Evolutionary conservation across 1,284 basidiomycete species (phyloP), one percentile per base, ranked within the genome.

Genomic region (Nidula niveotomentosa): DNA sequence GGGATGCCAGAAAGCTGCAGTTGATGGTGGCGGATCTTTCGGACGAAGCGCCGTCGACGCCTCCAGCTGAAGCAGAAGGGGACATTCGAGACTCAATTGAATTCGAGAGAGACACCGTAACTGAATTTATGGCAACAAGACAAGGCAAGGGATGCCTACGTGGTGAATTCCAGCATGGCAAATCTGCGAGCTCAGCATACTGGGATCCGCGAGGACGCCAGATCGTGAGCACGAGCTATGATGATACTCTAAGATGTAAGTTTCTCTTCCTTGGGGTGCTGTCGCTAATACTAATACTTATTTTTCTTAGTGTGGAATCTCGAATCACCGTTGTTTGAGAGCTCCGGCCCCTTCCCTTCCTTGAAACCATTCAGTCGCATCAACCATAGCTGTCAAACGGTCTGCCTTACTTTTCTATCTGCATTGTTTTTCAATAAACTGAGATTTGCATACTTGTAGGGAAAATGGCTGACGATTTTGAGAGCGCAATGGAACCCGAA

Each of bases 151-250:
- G 79, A 0, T 71, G 73, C 35, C 69, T 89, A 41, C 82, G 88
- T 7, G 85, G 76, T 1, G 81, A 86, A 62, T 88, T 81, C 77
- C 66, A 67, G 9, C 91, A 93, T 63, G 78, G 81, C 52, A 89
- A 90, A 66, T 88, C 88, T 15, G 88, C 85, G 44, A 91, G 86
- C 59, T 85, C 91, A 8, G 91, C 88, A 0, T 92, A 86, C 60
- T 93, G 90, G 90, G 90, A 92, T 65, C 81, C 89, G 6, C 75
- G 85, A 54, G 90, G 90, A 9, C 79, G 86, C 36, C 77, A 81
- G 50, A 85, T 93, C 57, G 84, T 92, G 41, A 91, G 88, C 67
- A 93, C 91, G 5, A 85, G 85, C 64, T 92, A 93, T 62, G 91
- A 93, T 60, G 85, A 93, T 69, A 81, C 78, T 1, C 61, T 93